Percentiles rank a stretch among this genome's conserved stretches.
phyloP scores from a whole-genome alignment of 1,284 basidiomycete genomes.

The Coniferiporia sulphurascens region DNA sequence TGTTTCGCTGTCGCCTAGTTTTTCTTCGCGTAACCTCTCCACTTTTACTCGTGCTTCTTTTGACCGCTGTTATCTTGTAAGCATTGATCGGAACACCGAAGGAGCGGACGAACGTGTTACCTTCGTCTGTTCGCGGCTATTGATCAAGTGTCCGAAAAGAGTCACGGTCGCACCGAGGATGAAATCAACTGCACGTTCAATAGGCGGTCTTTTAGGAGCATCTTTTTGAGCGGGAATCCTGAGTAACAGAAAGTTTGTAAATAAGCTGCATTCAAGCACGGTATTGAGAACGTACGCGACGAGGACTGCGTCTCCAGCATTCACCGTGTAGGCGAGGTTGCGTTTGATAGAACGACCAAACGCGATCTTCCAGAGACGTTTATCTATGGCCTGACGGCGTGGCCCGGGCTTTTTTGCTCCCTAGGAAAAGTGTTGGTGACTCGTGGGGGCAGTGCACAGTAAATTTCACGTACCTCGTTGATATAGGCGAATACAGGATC shows the following conservation, averaged over 20 bases:
- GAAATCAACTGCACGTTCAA: constrained; percentile 5
- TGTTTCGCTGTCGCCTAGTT: constrained; percentile 5
- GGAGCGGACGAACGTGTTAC: background rate
- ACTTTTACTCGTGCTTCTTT: background rate
- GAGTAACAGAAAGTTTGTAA: background rate
- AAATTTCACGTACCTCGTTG: background rate
- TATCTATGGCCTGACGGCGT: background rate
- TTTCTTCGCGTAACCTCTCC: background rate
- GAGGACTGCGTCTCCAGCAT: constrained; percentile 9
- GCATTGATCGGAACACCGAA: background rate
- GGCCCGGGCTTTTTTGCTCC: constrained; percentile 1
- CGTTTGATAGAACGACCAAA: constrained; percentile 4
- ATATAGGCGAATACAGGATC: constrained; percentile 7
- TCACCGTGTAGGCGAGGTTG: constrained; percentile 8
- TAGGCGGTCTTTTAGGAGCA: background rate
- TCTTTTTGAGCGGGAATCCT: constrained; percentile 10
- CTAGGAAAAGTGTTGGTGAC: background rate
- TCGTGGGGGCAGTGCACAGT: background rate
- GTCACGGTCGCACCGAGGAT: background rate
- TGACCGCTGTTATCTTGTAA: background rate
- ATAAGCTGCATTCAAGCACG: background rate
- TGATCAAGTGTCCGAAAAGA: background rate
- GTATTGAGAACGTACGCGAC: background rate
- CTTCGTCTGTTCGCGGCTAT: constrained; percentile 7
- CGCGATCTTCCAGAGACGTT: background rate